phyloP scores from a whole-genome alignment of 208 protist species.

The Acanthamoeba triangularis region DNA sequence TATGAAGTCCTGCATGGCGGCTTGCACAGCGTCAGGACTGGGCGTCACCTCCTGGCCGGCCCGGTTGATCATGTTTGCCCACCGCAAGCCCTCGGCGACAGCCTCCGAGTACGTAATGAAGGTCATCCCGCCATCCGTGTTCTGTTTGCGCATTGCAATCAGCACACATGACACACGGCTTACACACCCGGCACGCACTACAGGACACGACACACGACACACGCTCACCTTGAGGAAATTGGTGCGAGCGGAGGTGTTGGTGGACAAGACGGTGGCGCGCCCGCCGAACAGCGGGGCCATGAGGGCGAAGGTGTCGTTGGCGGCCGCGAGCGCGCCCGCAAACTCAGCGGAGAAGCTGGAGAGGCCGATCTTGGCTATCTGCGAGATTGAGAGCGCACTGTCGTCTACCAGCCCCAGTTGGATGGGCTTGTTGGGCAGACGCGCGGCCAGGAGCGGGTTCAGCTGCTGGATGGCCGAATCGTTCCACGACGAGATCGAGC shows the following conservation, averaged over 20 bases:
- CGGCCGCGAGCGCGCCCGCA: not conserved
- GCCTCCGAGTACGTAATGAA: not conserved
- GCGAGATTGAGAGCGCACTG: not conserved
- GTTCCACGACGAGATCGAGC: constrained; percentile 1
- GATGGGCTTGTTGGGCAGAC: constrained; percentile 1
- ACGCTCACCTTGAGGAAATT: too few species aligned
- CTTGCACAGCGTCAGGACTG: not conserved
- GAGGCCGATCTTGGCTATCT: not conserved
- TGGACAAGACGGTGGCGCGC: not conserved
- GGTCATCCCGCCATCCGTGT: not conserved
- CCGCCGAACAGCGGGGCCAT: not conserved
- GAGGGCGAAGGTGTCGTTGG: not conserved
- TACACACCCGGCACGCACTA: too few species aligned
- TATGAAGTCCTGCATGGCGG: constrained; percentile 28
- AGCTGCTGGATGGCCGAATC: not conserved
- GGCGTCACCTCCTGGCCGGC: not conserved
- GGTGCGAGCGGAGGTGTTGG: not conserved
- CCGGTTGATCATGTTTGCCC: constrained; percentile 54
- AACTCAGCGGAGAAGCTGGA: not conserved
- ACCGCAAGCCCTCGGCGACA: not conserved
- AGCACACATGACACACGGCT: not conserved
- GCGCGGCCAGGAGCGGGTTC: not conserved
- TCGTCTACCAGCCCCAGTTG: not conserved
- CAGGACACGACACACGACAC: too few species aligned
- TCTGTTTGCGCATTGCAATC: not conserved